These are phyloP conservation scores for Corymbia citriodora DNA, from an alignment of 441 rosid species.

Conservation along the genomic window DNA sequence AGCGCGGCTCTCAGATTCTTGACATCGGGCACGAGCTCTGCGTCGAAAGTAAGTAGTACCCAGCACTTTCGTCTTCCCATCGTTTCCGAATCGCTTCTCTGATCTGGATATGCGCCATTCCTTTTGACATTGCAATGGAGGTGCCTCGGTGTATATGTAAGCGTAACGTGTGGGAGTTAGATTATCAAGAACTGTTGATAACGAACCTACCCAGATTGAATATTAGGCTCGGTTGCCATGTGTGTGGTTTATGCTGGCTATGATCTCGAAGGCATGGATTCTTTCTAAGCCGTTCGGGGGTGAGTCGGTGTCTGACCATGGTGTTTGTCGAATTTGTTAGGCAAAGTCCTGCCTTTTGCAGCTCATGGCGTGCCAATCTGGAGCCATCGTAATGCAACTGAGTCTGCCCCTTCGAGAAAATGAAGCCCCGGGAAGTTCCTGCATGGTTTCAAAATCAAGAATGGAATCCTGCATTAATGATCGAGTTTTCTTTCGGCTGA, in stretches of 20 bases:
- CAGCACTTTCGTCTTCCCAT: not conserved
- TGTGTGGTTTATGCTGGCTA: not conserved
- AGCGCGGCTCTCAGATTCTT: not conserved
- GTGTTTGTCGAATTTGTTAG: not conserved
- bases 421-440: constrained; percentile 27
- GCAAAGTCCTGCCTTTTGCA: not conserved
- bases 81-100: not conserved
- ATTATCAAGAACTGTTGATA: not conserved
- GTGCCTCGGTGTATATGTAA: not conserved
- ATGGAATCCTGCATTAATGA: constrained; percentile 23
- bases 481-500: constrained; percentile 17
- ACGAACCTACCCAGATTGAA: not conserved
- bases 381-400: constrained; percentile 25
- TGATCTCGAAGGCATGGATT: not conserved
- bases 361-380: constrained; percentile 51
- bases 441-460: constrained; percentile 18
- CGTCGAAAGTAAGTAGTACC: not conserved
- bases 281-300: not conserved
- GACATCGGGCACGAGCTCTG: not conserved
- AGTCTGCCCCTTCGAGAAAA: constrained; percentile 25
- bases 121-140: not conserved
- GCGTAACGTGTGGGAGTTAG: not conserved
- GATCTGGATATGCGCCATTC: not conserved
- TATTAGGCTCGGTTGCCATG: not conserved
- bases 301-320: not conserved